Base-by-base conservation (phyloP, 176 grass and related monocot genomes). In the Themeda triandra region DNA sequence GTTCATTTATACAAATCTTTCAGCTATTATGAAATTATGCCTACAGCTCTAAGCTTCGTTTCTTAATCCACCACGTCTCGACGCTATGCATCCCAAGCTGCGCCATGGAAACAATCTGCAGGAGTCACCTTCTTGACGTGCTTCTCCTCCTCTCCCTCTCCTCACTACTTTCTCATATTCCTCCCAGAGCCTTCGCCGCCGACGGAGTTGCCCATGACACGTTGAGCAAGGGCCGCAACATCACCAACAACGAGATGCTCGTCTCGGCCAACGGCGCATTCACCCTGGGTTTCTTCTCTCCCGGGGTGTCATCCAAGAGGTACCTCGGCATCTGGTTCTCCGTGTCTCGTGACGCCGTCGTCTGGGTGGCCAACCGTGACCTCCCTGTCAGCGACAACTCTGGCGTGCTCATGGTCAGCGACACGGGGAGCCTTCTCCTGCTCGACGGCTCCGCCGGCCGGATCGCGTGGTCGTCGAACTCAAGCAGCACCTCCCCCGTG, bases 361-460 rank as follows among this genome's bases (percentile, higher is more conserved):
- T 78, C 73, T 92, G 87, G 87, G 83, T 92, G 14, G 91, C 87
- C 45, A 93, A 93, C 73, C 82, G 13, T 46, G 45, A 46, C 45
- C 45, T 12, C 45, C 45, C 45, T 46, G 4, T 46, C 45, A 46
- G 4, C 45, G 45, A 15, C 45, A 46, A 46, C 45, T 15, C 45
- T 11, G 45, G 45, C 45, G 45, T 46, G 45, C 45, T 46, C 45
- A 46, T 15, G 45, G 45, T 46, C 4, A 46, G 45, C 45, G 45
- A 46, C 45, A 2, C 45, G 45, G 45, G 45, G 45, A 46, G 45
- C 45, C 13, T 46, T 5, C 45, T 46, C 45, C 45, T 46, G 13
- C 45, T 46, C 4, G 45, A 46, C 45, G 45, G 45, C 45, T 46
- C 45, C 45, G 45, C 45, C 13, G 13, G 45, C 45, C 45, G 3